These are phyloP conservation scores for Theileria luwenshuni DNA, from an alignment of 169 alveolate genomes.

Conservation along the genomic window DNA sequence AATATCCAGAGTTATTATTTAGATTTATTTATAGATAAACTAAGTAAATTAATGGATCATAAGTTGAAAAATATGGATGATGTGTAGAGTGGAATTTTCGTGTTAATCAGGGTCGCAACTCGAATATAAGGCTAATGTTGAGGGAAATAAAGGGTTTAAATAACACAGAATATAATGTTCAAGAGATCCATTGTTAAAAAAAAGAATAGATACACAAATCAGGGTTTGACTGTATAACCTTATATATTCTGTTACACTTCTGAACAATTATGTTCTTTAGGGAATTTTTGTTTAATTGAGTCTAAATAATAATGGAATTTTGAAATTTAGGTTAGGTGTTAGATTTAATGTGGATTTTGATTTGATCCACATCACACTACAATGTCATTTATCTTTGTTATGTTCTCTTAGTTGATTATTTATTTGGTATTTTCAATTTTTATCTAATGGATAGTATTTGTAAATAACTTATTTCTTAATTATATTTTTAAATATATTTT, in stretches of 20 bases:
- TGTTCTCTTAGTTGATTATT: neutral
- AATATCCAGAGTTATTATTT: neutral
- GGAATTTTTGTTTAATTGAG: neutral
- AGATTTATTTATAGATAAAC: neutral
- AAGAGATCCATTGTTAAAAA: too few relatives aligned
- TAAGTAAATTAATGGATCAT: neutral
- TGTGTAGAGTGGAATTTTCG: conserved; percentile 4
- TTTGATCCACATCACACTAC: conserved; percentile 20
- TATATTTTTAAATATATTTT: conserved; percentile 3
- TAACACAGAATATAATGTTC: too few relatives aligned
- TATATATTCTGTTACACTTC: too few relatives aligned
- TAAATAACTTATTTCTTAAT: neutral
- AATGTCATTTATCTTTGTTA: neutral
- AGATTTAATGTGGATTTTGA: neutral
- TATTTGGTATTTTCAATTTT: neutral
- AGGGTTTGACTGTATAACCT: too few relatives aligned
- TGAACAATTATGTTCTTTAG: too few relatives aligned
- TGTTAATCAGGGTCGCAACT: too few relatives aligned
- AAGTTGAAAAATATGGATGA: neutral
- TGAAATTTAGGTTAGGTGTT: neutral
- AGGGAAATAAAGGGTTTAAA: too few relatives aligned
- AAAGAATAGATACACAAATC: too few relatives aligned
- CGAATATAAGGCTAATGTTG: too few relatives aligned
- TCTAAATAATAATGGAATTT: neutral
- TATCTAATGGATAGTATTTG: neutral